Evolutionary conservation across 176 grass and related monocot genomes (phyloP), one percentile per base, ranked within the genome.

Genomic region (Tuctoria greenei): DNA sequence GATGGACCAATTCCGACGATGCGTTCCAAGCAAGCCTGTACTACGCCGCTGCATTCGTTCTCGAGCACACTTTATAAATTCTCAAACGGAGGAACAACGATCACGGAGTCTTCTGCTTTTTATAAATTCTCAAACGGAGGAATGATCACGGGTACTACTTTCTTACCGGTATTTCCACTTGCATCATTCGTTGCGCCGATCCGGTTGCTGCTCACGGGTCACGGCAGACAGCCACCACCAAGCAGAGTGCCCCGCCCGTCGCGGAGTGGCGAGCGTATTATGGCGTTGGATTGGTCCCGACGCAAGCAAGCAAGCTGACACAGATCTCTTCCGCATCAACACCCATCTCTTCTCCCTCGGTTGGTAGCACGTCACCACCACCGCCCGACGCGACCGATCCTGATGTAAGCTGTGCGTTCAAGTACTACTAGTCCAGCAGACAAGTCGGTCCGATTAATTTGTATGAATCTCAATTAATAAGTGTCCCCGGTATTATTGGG

Each of bases 201-300:
- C 45, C 45, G 17, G 56, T 42, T 38, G 54, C 54, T 8, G 25
- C 16, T 72, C 85, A 72, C 73, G 61, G 56, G 67, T 40, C 44
- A 82, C 40, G 23, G 31, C 31, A n/a, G n/a, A 6, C 18, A 54
- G 51, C 51, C 4, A 2, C 18, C 49, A 52, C 49, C 46, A 49
- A 74, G n/a, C n/a, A n/a, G n/a, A 47, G 37, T 27, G 3, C 58
- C 35, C 40, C 40, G n/a, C n/a, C n/a, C n/a, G n/a, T n/a, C 81
- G 51, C 63, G 8, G 44, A 10, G 55, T 46, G 8, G 26, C 39
- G 8, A 14, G 67, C 42, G 55, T 43, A 2, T 73, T 42, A 31
- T 76, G 72, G 38, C 56, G 65, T 47, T 86, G 80, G 80, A 79
- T 83, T 83, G 85, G 85, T 25, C 81, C 71, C 64, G 63, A 84